Conservation (phyloP, 768 basidiomycete species). For the Pholiota microspora region DNA sequence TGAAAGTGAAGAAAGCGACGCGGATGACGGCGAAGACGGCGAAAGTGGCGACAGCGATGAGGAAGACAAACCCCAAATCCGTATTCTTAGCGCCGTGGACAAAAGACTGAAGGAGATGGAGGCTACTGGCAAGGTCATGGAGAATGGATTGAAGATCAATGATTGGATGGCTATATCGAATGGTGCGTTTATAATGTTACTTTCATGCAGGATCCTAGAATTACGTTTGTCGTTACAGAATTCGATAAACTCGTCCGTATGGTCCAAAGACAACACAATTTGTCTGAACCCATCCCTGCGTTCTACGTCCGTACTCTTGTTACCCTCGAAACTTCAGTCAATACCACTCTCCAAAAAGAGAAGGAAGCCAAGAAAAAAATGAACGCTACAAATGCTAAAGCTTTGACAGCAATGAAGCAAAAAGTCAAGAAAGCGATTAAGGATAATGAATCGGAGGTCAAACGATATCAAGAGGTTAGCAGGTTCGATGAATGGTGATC, state of each 20-base stretch:
- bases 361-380: slow-evolving; percentile 96
- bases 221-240: slow-evolving; percentile 47
- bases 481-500: not conserved
- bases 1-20: slow-evolving; percentile 53
- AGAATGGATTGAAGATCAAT: slow-evolving; percentile 93
- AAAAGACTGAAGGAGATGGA: slow-evolving; percentile 96
- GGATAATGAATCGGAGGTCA: slow-evolving; percentile 82
- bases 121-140: slow-evolving; percentile 84
- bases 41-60: slow-evolving; percentile 55
- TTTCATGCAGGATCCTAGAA: not conserved
- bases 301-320: slow-evolving; percentile 77
- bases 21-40: slow-evolving; percentile 29
- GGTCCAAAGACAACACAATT: slow-evolving; percentile 83
- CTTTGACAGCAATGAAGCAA: slow-evolving; percentile 97
- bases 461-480: slow-evolving; percentile 75
- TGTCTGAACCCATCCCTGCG: slow-evolving; percentile 82
- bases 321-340: slow-evolving; percentile 75
- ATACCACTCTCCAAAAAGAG: slow-evolving; percentile 73
- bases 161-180: slow-evolving; percentile 93
- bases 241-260: slow-evolving; percentile 95
- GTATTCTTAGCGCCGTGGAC: slow-evolving; percentile 87
- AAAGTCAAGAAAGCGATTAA: slow-evolving; percentile 90
- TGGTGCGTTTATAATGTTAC: slow-evolving; percentile 47
- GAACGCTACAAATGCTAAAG: slow-evolving; percentile 91
- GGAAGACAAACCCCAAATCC: slow-evolving; percentile 65